A percentile compares a stretch with the other conserved stretches of the same genome.
Conservation (phyloP, 2,329 filamentous ascomycete genomes). For the Immersiporthe knoxdaviesiana region DNA sequence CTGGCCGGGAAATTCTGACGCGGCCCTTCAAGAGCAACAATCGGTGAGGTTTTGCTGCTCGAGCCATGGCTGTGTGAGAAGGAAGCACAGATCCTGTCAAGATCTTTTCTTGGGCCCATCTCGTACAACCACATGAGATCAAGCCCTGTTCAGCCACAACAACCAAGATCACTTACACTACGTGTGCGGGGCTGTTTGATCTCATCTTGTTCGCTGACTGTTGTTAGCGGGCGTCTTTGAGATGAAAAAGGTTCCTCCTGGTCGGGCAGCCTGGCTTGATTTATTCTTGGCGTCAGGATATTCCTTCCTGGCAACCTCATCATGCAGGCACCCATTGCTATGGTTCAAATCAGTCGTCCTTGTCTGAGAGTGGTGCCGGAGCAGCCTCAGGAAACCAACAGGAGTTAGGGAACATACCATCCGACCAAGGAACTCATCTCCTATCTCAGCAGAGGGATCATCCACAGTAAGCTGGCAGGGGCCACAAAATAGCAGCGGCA, state of each 20-base stretch:
- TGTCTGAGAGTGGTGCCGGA: not conserved
- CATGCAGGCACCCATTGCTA: not conserved
- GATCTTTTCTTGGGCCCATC: not conserved
- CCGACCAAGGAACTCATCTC: not conserved
- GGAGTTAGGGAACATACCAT: not conserved
- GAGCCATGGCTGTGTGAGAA: not conserved
- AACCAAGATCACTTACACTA: not conserved
- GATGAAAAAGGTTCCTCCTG: not conserved
- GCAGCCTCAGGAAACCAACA: not conserved
- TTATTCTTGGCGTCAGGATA: not conserved
- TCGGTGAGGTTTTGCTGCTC: not conserved
- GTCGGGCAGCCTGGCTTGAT: not conserved
- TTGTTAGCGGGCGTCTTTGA: not conserved
- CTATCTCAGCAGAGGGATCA: not conserved
- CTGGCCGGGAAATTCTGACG: not conserved
- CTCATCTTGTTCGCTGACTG: not conserved
- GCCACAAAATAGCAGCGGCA: slow-evolving; percentile 10
- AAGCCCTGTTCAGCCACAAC: not conserved
- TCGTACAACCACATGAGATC: not conserved
- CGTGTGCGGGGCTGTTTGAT: not conserved
- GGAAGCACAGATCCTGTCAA: not conserved
- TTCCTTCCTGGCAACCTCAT: not conserved
- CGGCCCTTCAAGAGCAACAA: not conserved
- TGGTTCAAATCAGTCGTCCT: not conserved
- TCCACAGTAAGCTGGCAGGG: not conserved